Conservation (phyloP, 805 yeast species). For the Wilhelminamyces savonicus region DNA sequence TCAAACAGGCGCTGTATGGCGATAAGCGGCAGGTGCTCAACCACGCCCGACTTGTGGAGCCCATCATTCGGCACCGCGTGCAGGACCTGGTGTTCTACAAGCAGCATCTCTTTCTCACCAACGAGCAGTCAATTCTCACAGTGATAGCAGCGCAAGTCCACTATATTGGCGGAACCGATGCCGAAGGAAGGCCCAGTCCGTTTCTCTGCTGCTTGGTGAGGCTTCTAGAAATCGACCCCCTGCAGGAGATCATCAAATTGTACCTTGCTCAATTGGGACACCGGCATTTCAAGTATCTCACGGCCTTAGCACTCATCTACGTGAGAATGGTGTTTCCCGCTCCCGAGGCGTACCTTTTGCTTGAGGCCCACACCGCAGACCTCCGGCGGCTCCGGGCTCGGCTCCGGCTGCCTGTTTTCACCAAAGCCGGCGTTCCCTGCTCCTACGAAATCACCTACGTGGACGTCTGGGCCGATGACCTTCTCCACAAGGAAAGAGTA, state of each 20-base stretch:
- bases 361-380: conserved; percentile 58
- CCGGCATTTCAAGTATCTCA: conserved; percentile 63
- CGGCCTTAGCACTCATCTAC: conserved; percentile 65
- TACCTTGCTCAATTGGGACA: conserved; percentile 51
- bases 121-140: conserved; percentile 33
- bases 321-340: conserved; percentile 37
- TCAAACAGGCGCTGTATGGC: conserved; percentile 14
- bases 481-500: conserved; percentile 52
- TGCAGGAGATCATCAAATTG: conserved; percentile 46
- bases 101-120: conserved; percentile 33
- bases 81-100: conserved; percentile 39
- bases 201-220: conserved; percentile 75
- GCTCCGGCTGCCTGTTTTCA: conserved; percentile 22
- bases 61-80: conserved; percentile 35
- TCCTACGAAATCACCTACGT: conserved; percentile 41
- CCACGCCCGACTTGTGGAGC: conserved; percentile 33
- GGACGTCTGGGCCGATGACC: conserved; percentile 69
- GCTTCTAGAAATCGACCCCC: conserved; percentile 71
- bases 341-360: conserved; percentile 38
- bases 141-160: conserved; percentile 27
- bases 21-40: conserved; percentile 23
- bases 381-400: conserved; percentile 55
- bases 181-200: conserved; percentile 55
- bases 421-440: conserved; percentile 16
- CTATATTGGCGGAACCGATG: conserved; percentile 54